These are phyloP conservation scores for Microbotryum scabiosae DNA, from an alignment of 1,284 basidiomycete species.

Conservation along the genomic window DNA sequence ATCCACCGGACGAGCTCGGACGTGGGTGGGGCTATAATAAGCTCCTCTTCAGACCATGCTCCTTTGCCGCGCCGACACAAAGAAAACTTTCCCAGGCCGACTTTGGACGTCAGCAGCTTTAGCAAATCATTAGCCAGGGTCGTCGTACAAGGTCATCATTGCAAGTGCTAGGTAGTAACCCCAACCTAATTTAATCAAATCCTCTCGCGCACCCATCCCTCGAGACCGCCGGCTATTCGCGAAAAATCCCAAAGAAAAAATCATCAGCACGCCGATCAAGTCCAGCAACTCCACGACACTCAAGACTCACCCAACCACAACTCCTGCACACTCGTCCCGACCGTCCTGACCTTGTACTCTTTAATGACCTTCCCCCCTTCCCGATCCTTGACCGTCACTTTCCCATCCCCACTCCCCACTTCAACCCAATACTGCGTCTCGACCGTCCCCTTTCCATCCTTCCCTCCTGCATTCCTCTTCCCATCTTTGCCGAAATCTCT, in stretches of 20 bases:
- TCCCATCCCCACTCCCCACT: slow-evolving; percentile 61
- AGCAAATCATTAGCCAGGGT: no score
- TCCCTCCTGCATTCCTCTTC: slow-evolving; percentile 64
- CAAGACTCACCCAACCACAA: slow-evolving; percentile 46
- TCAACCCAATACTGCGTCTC: slow-evolving; percentile 58
- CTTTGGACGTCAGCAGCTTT: no score
- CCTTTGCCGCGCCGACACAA: no score
- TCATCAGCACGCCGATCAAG: no score
- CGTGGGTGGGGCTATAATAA: no score
- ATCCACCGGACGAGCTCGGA: no score
- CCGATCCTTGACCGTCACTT: slow-evolving; percentile 48
- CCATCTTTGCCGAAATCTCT: slow-evolving; percentile 61
- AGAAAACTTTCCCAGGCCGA: no score
- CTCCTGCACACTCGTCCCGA: slow-evolving; percentile 87
- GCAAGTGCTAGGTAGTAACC: no score
- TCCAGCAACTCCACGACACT: not conserved
- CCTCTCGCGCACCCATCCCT: slow-evolving; percentile 47
- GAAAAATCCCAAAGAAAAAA: not conserved
- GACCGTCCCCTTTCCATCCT: slow-evolving; percentile 69
- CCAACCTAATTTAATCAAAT: slow-evolving; percentile 33
- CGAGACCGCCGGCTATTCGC: slow-evolving; percentile 44
- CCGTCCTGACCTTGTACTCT: slow-evolving; percentile 60
- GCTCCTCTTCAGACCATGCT: no score
- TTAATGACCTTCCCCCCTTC: slow-evolving; percentile 45
- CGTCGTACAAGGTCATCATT: no score